Conservation (phyloP, 345 rosid species). For the Camelina neglecta region DNA sequence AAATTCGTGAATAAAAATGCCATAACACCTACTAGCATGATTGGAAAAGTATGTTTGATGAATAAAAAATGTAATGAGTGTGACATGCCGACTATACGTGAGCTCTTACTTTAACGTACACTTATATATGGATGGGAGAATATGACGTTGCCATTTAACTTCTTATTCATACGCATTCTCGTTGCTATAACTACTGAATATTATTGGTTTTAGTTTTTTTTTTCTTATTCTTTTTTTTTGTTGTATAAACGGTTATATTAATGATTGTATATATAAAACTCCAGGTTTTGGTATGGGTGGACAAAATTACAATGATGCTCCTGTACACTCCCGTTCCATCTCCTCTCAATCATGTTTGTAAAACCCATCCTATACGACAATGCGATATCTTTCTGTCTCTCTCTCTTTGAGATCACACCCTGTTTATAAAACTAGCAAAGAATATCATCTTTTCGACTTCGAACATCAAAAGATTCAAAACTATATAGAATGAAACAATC, state of each 20-base stretch:
- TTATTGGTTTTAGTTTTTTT: neutral
- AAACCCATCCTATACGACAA: neutral
- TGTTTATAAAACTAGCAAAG: neutral
- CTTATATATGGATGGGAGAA: slow-evolving; percentile 21
- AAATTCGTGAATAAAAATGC: slow-evolving; percentile 30
- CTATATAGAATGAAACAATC: neutral
- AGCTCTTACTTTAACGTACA: slow-evolving; percentile 45
- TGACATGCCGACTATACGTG: slow-evolving; percentile 41
- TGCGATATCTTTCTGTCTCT: neutral
- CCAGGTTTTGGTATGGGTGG: slow-evolving; percentile 19
- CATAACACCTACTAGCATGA: slow-evolving; percentile 27
- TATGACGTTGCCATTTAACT: slow-evolving; percentile 37
- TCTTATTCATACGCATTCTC: slow-evolving; percentile 25
- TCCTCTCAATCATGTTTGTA: slow-evolving; percentile 13
- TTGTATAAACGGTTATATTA: neutral
- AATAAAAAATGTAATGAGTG: slow-evolving; percentile 31
- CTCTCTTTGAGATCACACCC: neutral
- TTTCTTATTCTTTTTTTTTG: no score
- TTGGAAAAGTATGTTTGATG: slow-evolving; percentile 35
- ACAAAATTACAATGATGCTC: slow-evolving; percentile 8
- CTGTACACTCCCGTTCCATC: slow-evolving; percentile 3
- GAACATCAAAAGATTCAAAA: neutral
- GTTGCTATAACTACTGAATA: slow-evolving; percentile 8
- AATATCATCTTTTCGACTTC: neutral
- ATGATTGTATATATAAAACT: slow-evolving; percentile 9